Conservation (phyloP, 1,284 basidiomycete species). For the Apiotrichum siamense region DNA sequence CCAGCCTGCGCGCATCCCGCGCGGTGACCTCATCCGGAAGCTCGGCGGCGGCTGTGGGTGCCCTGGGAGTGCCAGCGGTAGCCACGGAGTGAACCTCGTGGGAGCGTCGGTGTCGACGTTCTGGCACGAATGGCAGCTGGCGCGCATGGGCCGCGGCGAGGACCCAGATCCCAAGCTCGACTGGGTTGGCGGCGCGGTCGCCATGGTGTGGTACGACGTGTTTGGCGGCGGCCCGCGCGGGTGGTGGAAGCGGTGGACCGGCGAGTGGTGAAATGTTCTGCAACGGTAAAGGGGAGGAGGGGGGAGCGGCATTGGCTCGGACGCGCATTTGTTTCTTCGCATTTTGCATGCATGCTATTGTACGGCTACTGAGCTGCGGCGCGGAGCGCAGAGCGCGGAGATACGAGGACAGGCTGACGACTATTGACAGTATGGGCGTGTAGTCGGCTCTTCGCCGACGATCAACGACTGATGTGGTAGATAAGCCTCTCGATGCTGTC, state of each 20-base stretch:
- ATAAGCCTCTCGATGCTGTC: too few relatives aligned
- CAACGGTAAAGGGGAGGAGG: too few relatives aligned
- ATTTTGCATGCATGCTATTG: too few relatives aligned
- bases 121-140: slow-evolving; percentile 46
- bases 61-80: background rate
- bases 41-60: slow-evolving; percentile 23
- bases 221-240: slow-evolving; percentile 25
- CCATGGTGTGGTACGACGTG: slow-evolving; percentile 30
- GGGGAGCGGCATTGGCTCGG: too few relatives aligned
- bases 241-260: slow-evolving; percentile 10
- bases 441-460: too few relatives aligned
- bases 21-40: slow-evolving; percentile 15
- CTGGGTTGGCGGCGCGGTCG: slow-evolving; percentile 26
- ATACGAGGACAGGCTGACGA: too few relatives aligned
- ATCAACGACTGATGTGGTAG: too few relatives aligned
- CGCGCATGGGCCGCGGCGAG: slow-evolving; percentile 31
- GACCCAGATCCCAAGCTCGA: slow-evolving; percentile 31
- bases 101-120: slow-evolving; percentile 39
- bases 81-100: slow-evolving; percentile 35
- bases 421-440: too few relatives aligned
- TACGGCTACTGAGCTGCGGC: too few relatives aligned
- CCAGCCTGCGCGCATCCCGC: slow-evolving; percentile 30
- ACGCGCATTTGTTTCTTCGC: too few relatives aligned
- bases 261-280: slow-evolving; percentile 4
- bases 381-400: too few relatives aligned